These are phyloP conservation scores for Lathyrus oleraceus DNA, from an alignment of 306 rosid genomes.

Conservation along the genomic window DNA sequence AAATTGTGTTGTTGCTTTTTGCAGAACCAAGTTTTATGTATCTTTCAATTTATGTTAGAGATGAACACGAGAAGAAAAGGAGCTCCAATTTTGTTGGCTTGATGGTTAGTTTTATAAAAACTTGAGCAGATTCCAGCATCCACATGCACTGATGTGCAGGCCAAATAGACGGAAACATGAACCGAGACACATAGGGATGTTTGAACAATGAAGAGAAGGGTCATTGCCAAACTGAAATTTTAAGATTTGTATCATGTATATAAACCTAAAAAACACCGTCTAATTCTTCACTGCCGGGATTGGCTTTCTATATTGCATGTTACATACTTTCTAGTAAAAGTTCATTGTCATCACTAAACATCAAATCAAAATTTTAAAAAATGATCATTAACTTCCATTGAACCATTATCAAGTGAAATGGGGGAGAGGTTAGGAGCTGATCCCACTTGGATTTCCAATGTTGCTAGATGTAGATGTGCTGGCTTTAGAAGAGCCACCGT, in stretches of 20 bases:
- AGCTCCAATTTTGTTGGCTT: neutral
- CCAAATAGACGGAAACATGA: neutral
- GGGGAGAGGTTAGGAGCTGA: slow-evolving; percentile 10
- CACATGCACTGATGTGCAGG: neutral
- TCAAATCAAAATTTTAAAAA: neutral
- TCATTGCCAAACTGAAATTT: neutral
- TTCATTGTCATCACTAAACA: slow-evolving; percentile 21
- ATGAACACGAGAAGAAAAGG: no score
- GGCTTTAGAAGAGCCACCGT: slow-evolving; percentile 23
- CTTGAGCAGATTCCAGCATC: neutral
- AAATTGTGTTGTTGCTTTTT: no score
- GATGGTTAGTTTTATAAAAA: neutral
- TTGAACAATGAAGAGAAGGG: slow-evolving; percentile 11
- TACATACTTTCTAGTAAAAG: slow-evolving; percentile 22
- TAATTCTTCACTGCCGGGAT: slow-evolving; percentile 14
- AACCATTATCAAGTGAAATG: slow-evolving; percentile 28
- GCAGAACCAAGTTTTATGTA: no score
- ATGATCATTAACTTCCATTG: neutral
- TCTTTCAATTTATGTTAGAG: no score
- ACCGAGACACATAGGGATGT: neutral
- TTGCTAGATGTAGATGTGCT: slow-evolving; percentile 24
- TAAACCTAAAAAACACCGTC: slow-evolving; percentile 4
- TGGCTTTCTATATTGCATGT: slow-evolving; percentile 18
- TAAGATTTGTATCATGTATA: slow-evolving; percentile 16
- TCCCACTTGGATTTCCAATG: slow-evolving; percentile 18